phyloP scores from a whole-genome alignment of 2,329 filamentous ascomycete species.

The Arthrobotrys musiformis region DNA sequence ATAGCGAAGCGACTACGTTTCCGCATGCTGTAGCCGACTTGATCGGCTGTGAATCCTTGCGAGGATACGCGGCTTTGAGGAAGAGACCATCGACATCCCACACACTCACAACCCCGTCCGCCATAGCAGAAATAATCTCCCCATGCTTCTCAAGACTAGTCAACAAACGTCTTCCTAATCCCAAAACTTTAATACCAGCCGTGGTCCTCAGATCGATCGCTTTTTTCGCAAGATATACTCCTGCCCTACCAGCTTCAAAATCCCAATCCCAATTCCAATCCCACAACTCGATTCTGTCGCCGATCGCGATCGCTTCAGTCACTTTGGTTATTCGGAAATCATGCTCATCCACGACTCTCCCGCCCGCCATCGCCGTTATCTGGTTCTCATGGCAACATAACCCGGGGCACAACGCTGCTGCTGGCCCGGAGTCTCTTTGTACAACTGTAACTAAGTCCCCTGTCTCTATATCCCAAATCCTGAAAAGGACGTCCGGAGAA shows the following conservation, averaged over 20 bases:
- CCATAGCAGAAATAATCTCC: too few relatives aligned
- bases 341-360: too few relatives aligned
- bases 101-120: background rate
- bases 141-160: too few relatives aligned
- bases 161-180: too few relatives aligned
- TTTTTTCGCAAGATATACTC: background rate
- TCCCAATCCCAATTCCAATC: background rate
- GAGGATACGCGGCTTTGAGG: background rate
- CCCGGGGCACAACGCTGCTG: background rate
- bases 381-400: background rate
- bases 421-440: background rate
- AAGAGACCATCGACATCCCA: background rate
- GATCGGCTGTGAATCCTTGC: background rate
- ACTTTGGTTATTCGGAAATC: too few relatives aligned
- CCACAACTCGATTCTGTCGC: background rate
- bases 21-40: background rate
- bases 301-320: background rate
- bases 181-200: too few relatives aligned
- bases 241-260: background rate
- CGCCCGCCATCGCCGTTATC: too few relatives aligned
- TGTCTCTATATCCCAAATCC: background rate
- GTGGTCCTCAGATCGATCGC: too few relatives aligned
- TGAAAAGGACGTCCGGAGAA: background rate
- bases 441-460: background rate
- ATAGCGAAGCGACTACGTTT: background rate